Percentiles rank a stretch among this genome's conserved stretches.
These are phyloP conservation scores for Aphanoascus verrucosus DNA, from an alignment of 2,329 filamentous ascomycete genomes.

Conservation along the genomic window DNA sequence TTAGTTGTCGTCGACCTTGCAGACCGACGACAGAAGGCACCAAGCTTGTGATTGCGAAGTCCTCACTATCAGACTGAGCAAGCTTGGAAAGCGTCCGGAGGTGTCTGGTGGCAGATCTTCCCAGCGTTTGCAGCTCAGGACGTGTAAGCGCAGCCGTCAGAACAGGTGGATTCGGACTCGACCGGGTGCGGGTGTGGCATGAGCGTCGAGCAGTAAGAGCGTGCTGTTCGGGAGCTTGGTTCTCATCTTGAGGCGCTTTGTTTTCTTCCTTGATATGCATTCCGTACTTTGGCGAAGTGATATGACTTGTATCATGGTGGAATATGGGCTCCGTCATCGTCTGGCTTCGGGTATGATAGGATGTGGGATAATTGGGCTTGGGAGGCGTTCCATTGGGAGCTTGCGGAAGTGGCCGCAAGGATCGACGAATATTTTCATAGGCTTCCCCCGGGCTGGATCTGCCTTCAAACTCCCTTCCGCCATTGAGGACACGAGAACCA, in stretches of 20 bases:
- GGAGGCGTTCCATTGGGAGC: slow-evolving; percentile 45
- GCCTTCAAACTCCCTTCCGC: slow-evolving; percentile 40
- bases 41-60: slow-evolving; percentile 66
- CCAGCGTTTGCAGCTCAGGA: slow-evolving; percentile 69
- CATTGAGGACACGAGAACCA: neutral
- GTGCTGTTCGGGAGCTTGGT: slow-evolving; percentile 9
- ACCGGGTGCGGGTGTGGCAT: slow-evolving; percentile 25
- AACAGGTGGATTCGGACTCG: slow-evolving; percentile 24
- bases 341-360: slow-evolving; percentile 46
- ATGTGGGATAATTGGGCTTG: slow-evolving; percentile 22
- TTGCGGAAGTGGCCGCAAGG: slow-evolving; percentile 63
- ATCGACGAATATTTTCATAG: slow-evolving; percentile 64
- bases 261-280: slow-evolving; percentile 13
- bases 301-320: slow-evolving; percentile 15
- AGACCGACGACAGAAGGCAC: slow-evolving; percentile 81
- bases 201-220: slow-evolving; percentile 21
- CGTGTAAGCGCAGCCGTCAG: slow-evolving; percentile 28
- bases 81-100: slow-evolving; percentile 77
- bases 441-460: slow-evolving; percentile 47
- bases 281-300: neutral
- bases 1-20: slow-evolving; percentile 70
- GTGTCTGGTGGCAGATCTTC: slow-evolving; percentile 82
- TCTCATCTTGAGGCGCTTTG: slow-evolving; percentile 22
- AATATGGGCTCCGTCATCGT: slow-evolving; percentile 48
- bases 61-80: slow-evolving; percentile 63